Evolutionary conservation across 2,329 filamentous ascomycete species (phyloP).

Genomic region (Eutypa lata): DNA sequence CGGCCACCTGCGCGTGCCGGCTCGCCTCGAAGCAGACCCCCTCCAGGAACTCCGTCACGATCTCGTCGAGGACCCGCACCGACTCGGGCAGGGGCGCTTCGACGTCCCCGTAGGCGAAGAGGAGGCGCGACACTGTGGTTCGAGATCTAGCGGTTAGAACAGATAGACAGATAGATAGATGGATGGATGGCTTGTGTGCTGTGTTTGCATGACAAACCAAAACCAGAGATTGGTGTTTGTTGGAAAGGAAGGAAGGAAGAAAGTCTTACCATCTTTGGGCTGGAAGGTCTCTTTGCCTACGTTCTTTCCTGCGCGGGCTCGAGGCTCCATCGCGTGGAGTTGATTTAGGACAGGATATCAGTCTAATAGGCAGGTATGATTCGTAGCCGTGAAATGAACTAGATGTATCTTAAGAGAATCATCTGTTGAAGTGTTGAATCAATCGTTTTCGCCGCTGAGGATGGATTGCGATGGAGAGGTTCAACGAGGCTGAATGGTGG

Average conservation of each 20-base stretch:
- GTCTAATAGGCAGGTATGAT: no score
- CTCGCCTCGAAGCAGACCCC: conserved; percentile 89
- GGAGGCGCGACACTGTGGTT: conserved; percentile 66
- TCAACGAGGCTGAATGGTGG: no score
- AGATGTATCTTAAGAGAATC: no score
- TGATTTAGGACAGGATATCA: neutral
- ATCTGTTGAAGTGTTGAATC: no score
- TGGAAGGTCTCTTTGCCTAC: conserved; percentile 81
- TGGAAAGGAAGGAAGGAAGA: conserved; percentile 1
- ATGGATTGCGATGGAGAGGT: no score
- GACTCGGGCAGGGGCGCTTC: conserved; percentile 77
- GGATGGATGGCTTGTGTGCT: conserved; percentile 11
- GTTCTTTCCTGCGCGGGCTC: conserved; percentile 74
- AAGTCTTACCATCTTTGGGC: conserved; percentile 62
- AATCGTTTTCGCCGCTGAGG: no score
- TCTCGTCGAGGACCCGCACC: conserved; percentile 85
- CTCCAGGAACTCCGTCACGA: conserved; percentile 94
- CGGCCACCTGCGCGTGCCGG: conserved; percentile 77
- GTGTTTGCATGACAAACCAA: no score
- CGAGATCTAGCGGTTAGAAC: neutral
- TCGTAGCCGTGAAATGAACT: no score
- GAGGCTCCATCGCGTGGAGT: conserved; percentile 59
- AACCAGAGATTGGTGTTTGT: neutral
- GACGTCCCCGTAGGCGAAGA: conserved; percentile 79
- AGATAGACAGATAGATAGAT: no score